Evolutionary conservation across 306 rosid species (phyloP).

Genomic region (Lagenaria siceraria): DNA sequence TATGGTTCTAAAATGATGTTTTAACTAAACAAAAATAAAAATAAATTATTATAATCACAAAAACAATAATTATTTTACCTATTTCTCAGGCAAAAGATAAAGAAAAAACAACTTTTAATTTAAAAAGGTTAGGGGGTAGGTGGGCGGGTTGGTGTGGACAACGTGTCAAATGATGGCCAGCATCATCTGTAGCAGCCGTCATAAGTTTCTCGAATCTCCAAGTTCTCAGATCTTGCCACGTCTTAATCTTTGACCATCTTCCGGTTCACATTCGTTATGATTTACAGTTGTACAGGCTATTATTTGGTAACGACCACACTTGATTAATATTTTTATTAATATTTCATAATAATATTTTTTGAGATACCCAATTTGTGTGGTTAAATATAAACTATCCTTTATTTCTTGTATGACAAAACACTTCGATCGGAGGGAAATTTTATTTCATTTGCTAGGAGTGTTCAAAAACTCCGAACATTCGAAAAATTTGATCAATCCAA

Average conservation of each 20-base stretch:
- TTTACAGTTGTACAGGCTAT: not conserved
- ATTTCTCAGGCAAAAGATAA: no score
- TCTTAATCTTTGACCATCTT: not conserved
- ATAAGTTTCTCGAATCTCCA: not conserved
- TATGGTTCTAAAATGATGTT: no score
- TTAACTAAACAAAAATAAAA: no score
- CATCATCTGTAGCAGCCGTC: not conserved
- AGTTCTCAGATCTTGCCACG: not conserved
- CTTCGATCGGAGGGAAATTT: no score
- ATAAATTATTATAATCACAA: no score
- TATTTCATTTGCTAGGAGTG: no score
- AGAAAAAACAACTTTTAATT: not conserved
- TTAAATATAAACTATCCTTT: not conserved
- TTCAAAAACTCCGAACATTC: no score
- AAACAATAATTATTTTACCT: no score
- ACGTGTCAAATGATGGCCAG: not conserved
- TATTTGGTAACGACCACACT: not conserved
- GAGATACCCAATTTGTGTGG: no score
- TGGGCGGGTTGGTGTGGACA: not conserved
- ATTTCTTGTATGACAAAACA: no score
- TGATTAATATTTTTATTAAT: not conserved
- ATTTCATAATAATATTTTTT: no score
- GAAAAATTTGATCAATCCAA: no score
- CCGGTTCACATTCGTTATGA: not conserved
- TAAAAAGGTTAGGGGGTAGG: not conserved